Conservation (phyloP, 106 monocot genomes). For the Dendrobium officinale region DNA sequence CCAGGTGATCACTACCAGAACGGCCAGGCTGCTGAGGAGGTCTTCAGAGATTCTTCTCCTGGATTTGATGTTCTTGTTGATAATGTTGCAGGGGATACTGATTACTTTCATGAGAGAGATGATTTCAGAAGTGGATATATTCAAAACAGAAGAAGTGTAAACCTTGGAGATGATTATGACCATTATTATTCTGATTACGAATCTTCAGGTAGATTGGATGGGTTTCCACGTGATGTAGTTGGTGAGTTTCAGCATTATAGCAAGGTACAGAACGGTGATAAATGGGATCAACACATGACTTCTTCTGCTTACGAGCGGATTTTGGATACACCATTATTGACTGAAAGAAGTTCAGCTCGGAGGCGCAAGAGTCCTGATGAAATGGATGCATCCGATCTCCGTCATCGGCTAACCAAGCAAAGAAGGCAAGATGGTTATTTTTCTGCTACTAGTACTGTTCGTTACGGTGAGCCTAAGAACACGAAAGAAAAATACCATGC, state of each 20-base stretch:
- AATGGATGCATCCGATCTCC: conserved; percentile 57
- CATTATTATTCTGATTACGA: background rate
- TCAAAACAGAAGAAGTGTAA: conserved; percentile 14
- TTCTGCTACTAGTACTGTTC: conserved; percentile 24
- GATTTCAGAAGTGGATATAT: conserved; percentile 12
- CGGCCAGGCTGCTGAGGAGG: conserved; percentile 48
- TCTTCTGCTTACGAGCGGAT: conserved; percentile 25
- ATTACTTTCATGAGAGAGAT: conserved; percentile 39
- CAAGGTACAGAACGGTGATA: background rate
- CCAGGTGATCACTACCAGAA: conserved; percentile 26
- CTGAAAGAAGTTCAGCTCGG: conserved; percentile 19
- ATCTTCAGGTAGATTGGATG: background rate
- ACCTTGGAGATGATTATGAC: background rate
- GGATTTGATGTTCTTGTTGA: conserved; percentile 52
- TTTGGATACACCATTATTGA: conserved; percentile 15
- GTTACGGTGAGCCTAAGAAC: conserved; percentile 9
- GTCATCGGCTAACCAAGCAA: conserved; percentile 58
- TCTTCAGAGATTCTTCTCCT: conserved; percentile 61
- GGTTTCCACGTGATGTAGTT: background rate
- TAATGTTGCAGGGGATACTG: conserved; percentile 31
- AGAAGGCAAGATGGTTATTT: conserved; percentile 43
- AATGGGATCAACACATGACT: conserved; percentile 1
- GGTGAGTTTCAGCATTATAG: background rate
- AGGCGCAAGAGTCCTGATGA: conserved; percentile 13
- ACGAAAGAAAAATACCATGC: conserved; percentile 19